Evolutionary conservation across 164 flowering plant genomes (phyloP), one percentile per base, ranked within the genome.

Genomic region (Akebia trifoliata): DNA sequence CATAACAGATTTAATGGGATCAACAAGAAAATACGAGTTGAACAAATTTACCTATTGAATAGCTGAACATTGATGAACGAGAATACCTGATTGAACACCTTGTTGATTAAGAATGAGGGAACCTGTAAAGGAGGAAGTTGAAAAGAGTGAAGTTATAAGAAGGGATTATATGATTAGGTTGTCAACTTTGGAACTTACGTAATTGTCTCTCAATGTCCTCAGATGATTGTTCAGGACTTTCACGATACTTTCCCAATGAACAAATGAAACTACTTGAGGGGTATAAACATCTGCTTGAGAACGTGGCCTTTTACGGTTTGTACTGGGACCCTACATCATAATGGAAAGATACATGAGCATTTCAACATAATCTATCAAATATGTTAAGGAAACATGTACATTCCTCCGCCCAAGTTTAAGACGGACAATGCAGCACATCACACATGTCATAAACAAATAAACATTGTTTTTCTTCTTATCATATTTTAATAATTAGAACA

Each of bases 181-280:
- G 42, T n/a, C n/a, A 35, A 24, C 5, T 37, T 61, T 14, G 6
- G 3, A 28, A 77, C 95, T 79, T 43, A 92, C 98, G 65, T 72
- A 72, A 71, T 92, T 92, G 61, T 80, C 83, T 76, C 70, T 92
- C 89, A 92, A 70, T 14, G 63, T 79, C 53, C 73, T 75, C 64
- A 89, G 69, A 66, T 79, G 83, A 64, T 48, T 82, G 59, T 81
- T 71, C 18, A 92, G 67, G 76, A 82, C 76, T 74, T 81, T 89
- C 45, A 86, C 95, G 45, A 92, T 89, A 77, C 95, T 86, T 68
- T 86, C 95, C 98, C 96, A 92, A 56, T 89, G 98, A 66, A 87
- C 87, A 69, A 85, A 86, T 39, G 85, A 72, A 62, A 89, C 91
- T 77, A 86, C 93, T 72, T 92, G 98, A 76, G 92, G 93, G 55